Base-by-base conservation (phyloP, 2,329 filamentous ascomycete species). In the Curvularia eragrostidis region DNA sequence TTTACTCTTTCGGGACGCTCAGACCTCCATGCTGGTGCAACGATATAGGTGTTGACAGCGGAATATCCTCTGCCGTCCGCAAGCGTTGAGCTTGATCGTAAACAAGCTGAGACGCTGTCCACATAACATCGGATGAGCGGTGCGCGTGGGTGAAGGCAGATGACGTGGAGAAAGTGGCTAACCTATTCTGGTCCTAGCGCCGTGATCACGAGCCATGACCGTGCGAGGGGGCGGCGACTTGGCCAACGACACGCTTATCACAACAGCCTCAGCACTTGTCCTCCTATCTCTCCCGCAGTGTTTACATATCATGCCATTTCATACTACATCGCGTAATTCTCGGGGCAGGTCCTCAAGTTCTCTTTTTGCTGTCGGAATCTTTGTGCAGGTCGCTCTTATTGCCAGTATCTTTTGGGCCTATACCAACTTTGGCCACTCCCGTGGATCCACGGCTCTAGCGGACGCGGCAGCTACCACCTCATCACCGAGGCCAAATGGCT, bases 341-440 rank as follows among this genome's bases (percentile, higher is more conserved):
- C 66, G 65, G 56, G 54, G 56, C 48, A 51, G 46, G 34, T 42
- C 64, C 24, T 61, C 62, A 26, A 61, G 58, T 19, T 48, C 48
- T 42, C 44, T 68, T 21, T 60, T 68, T 34, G 39, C 54, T 18
- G 18, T 66, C 15, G 58, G 61, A 49, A 52, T 66, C 42, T 51
- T 69, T 52, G 68, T 62, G 62, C 67, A 68, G 67, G 61, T 61
- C 59, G 64, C 64, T 38, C 63, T 66, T 19, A 44, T 70, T 19
- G 52, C 58, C 34, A 32, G 51, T n/a, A 55, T 65, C 56, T 49
- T 64, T 39, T 61, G 60, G 54, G 60, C 57, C 36, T 66, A 57
- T 32, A 48, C 54, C 18, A 52, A 56, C 38, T 44, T 53, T 52
- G 54, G 58, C 41, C 38, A 50, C 18, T 52, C 56, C 34, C 54